phyloP scores from a whole-genome alignment of 2,329 filamentous ascomycete species.

The Aureobasidium sp. region DNA sequence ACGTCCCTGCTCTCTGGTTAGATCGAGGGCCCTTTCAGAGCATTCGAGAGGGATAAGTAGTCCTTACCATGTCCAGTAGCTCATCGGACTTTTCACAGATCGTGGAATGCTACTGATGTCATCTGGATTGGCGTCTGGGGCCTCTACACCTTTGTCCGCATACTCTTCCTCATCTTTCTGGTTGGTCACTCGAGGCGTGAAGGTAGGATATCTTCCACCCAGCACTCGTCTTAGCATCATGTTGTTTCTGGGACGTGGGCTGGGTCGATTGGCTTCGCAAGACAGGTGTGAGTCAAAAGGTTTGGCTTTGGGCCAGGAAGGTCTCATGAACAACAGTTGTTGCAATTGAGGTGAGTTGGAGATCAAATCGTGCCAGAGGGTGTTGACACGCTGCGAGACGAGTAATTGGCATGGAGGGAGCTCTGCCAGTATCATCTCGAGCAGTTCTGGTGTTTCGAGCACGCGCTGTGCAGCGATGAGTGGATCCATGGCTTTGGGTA shows the following conservation, averaged over 20 bases:
- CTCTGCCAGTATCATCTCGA: slow-evolving; percentile 31
- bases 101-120: not conserved
- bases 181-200: slow-evolving; percentile 27
- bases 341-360: slow-evolving; percentile 25
- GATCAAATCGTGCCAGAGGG: slow-evolving; percentile 25
- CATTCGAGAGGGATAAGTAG: not conserved
- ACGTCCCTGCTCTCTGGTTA: slow-evolving; percentile 20
- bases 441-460: slow-evolving; percentile 32
- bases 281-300: slow-evolving; percentile 20
- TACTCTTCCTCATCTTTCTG: slow-evolving; percentile 18
- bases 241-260: slow-evolving; percentile 30
- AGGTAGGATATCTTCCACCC: slow-evolving; percentile 29
- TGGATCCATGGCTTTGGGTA: not conserved
- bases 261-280: slow-evolving; percentile 21
- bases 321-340: slow-evolving; percentile 29
- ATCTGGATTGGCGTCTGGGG: not conserved
- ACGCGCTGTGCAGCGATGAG: slow-evolving; percentile 19
- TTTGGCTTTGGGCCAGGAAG: slow-evolving; percentile 27
- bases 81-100: slow-evolving; percentile 11
- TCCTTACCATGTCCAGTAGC: slow-evolving; percentile 27
- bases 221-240: slow-evolving; percentile 28
- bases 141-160: slow-evolving; percentile 2
- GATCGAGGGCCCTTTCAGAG: not conserved
- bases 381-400: slow-evolving; percentile 28
- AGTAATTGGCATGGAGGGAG: slow-evolving; percentile 29